These are phyloP conservation scores for Podaxis carcinomalis DNA, from an alignment of 768 basidiomycete genomes.

Conservation along the genomic window DNA sequence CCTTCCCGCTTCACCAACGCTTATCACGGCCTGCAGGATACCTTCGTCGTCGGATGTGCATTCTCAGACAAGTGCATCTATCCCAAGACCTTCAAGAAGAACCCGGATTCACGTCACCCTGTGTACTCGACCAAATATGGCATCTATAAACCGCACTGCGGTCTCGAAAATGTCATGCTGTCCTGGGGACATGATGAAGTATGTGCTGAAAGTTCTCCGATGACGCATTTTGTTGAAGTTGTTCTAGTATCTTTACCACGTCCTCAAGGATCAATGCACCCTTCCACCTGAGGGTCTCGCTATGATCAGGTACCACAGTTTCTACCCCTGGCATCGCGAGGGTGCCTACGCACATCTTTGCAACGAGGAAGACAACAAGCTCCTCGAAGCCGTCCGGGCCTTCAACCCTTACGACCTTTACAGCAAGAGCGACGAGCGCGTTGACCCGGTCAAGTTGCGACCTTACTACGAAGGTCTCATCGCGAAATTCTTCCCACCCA, in stretches of 20 bases:
- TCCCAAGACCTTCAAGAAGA: constrained; percentile 69
- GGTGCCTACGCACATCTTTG: constrained; percentile 78
- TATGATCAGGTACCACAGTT: constrained; percentile 94
- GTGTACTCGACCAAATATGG: constrained; percentile 71
- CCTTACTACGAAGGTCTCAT: constrained; percentile 86
- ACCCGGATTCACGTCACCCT: constrained; percentile 62
- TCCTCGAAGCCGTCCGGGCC: constrained; percentile 70
- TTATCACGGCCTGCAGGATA: constrained; percentile 29
- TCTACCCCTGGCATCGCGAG: constrained; percentile 95
- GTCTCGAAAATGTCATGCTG: constrained; percentile 83
- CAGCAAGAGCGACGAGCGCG: constrained; percentile 77
- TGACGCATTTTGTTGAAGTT: constrained; percentile 7
- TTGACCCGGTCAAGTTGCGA: constrained; percentile 55
- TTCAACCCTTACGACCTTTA: constrained; percentile 97
- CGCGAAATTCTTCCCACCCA: constrained; percentile 78
- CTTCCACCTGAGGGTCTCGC: constrained; percentile 80
- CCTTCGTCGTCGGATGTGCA: constrained; percentile 75
- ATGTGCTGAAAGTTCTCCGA: constrained; percentile 9
- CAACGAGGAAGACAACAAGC: constrained; percentile 60
- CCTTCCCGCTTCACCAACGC: constrained; percentile 8
- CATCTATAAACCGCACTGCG: constrained; percentile 75
- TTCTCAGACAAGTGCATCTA: constrained; percentile 84
- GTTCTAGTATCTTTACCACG: constrained; percentile 73
- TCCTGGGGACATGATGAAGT: constrained; percentile 93
- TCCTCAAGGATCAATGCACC: constrained; percentile 76